Evolutionary conservation across 2,329 filamentous ascomycete genomes (phyloP), one percentile per base, ranked within the genome.

Genomic region (Zopfia rhizophila): DNA sequence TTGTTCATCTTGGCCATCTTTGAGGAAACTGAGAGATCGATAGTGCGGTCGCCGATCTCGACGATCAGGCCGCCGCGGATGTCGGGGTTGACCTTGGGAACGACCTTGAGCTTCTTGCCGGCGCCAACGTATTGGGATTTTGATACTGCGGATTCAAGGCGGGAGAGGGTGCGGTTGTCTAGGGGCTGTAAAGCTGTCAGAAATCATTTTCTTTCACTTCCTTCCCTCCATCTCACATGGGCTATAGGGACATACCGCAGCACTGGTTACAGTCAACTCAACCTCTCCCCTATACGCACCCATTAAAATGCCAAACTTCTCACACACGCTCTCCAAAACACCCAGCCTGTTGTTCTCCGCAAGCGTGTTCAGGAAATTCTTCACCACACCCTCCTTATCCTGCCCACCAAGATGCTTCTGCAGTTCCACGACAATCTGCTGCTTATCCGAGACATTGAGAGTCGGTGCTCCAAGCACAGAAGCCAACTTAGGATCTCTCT

Each of bases 1-100:
- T 97, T 99, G 90, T 99, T 99, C 85, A 99, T 90, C 86, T 91
- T 96, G 75, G 90, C 84, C 77, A 99, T 88, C 84, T 93, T 95
- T 74, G 89, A 82, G 37, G 93, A 93, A 70, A 99, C 92, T 78
- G 89, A 94, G 65, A 97, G 88, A 79, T 99, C 94, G 72, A 99
- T 96, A 75, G 93, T 97, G 72, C 93, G 89, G 83, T 97, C 93
- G 69, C 92, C 93, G 63, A 97, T 89, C 81, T 97, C 93, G 70
- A 99, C 93, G 60, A 99, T 78, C 61, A 99, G 86, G 54, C 94
- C 94, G 61, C 94, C 94, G 60, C 95, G 78, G 71, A 99, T 93
- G 48, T 97, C 93, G 53, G 93, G 84, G 85, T 96, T 94, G 76
- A 97, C 89, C 82, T 91, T 88, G 79, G 95, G 89, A 65, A 91